A percentile compares a stretch with the other conserved stretches of the same genome.
Evolutionary conservation across 805 yeast genomes (phyloP).

Genomic region (Priceomyces carsonii): DNA sequence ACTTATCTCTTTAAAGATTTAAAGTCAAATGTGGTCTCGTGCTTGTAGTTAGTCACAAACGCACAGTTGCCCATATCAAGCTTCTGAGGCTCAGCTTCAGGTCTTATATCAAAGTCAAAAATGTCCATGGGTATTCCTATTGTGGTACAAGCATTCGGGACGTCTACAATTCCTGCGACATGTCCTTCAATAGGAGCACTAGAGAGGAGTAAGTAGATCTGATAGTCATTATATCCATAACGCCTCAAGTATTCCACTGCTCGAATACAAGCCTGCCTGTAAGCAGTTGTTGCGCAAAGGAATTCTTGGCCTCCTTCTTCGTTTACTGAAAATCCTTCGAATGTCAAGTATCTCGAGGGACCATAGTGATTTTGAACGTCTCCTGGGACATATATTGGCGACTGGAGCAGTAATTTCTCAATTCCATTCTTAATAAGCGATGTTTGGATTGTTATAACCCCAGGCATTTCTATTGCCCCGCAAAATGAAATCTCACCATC

Average conservation of each 20-base stretch:
- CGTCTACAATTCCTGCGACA: conserved; percentile 52
- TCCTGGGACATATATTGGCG: conserved; percentile 51
- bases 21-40: too few relatives aligned
- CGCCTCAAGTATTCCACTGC: conserved; percentile 51
- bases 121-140: conserved; percentile 53
- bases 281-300: conserved; percentile 51
- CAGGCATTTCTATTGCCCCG: conserved; percentile 57
- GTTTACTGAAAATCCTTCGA: conserved; percentile 55
- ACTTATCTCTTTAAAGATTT: too few relatives aligned
- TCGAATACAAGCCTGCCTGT: conserved; percentile 49
- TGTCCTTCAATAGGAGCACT: conserved; percentile 55
- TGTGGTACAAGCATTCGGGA: conserved; percentile 54
- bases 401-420: conserved; percentile 37
- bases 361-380: conserved; percentile 50
- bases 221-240: conserved; percentile 53
- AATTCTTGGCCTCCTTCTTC: conserved; percentile 47
- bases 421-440: conserved; percentile 45
- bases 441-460: conserved; percentile 44
- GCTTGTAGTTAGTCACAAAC: conserved; percentile 16
- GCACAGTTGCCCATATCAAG: conserved; percentile 42
- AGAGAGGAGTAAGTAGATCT: conserved; percentile 45
- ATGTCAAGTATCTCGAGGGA: conserved; percentile 49
- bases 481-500: conserved; percentile 57
- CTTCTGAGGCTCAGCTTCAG: conserved; percentile 27
- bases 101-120: conserved; percentile 49